Base-by-base conservation (phyloP, 768 basidiomycete genomes). In the Xerocomus brunneocitrinus region DNA sequence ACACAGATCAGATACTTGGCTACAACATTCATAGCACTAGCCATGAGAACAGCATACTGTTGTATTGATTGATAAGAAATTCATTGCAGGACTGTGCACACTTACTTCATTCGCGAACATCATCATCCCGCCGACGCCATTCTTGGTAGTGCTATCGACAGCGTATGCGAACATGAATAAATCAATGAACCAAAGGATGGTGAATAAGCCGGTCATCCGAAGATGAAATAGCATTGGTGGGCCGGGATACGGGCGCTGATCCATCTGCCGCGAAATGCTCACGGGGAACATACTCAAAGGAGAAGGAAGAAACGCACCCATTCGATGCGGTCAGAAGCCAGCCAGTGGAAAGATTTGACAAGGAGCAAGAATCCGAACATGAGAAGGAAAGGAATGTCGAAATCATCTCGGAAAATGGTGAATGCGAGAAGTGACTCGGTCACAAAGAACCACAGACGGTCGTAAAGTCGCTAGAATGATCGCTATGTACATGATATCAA, bases 331-430 rank as follows among this genome's bases (percentile, higher is more conserved):
- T 98, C 97, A 6, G 85, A 82, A 53, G 95, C 83, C 31, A 99
- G 80, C 97, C 97, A 99, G 67, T 99, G 97, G 72, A 98, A 98
- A 43, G 92, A 94, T 67, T 98, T 98, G 60, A 97, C 80, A 59
- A 97, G 95, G 14, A 98, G 81, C 10, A 99, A 74, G 63, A 92
- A 83, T n/a, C 89, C 87, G 66, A 98, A 98, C 87, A 95, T 92
- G 60, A 94, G 73, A 42, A 87, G 87, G 67, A 98, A 98, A 4
- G 85, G 82, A n/a, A 86, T 80, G 70, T 95, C 91, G 67, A 95
- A 94, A 69, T 93, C 91, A 70, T 95, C 91, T 54, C 94, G 81
- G 73, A 99, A 99, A 60, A 98, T 98, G 34, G 97, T 97, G 67
- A 98, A 89, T 0, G 97, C 95, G 47, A 99, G 76, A 34, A 99